phyloP scores from a whole-genome alignment of 306 rosid genomes.

The Acacia crassicarpa region DNA sequence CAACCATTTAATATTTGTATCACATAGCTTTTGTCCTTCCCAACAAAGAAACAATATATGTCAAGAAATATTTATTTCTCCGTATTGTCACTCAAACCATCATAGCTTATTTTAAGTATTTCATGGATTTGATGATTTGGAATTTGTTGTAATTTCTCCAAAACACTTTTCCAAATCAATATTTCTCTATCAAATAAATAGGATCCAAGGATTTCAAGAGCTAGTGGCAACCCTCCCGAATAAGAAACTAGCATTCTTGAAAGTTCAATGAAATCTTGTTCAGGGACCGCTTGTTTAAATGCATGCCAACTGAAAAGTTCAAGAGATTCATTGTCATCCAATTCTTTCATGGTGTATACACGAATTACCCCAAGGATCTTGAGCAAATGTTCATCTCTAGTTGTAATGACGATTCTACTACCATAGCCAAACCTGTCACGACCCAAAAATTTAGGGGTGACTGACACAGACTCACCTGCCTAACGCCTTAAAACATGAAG shows the following conservation, averaged over 20 bases:
- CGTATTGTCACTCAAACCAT: background rate
- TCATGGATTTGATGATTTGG: background rate
- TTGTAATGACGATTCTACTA: no score
- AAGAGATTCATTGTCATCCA: background rate
- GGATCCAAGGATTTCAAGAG: background rate
- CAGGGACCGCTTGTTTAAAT: background rate
- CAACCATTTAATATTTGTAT: background rate
- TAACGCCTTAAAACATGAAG: no score
- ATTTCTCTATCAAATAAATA: background rate
- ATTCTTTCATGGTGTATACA: background rate
- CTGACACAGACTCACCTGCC: no score
- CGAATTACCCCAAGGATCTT: no score
- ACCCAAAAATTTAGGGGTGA: no score
- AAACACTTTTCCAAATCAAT: background rate
- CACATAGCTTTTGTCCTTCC: background rate
- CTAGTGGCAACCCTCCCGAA: background rate
- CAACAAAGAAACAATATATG: background rate
- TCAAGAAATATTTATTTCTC: background rate
- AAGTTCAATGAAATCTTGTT: background rate
- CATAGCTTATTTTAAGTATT: background rate
- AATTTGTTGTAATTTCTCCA: background rate
- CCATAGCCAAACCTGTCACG: no score
- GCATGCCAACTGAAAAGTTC: slow-evolving; percentile 6
- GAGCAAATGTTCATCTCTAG: no score
- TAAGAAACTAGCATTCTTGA: background rate